These are phyloP conservation scores for Theobroma grandiflorum DNA, from an alignment of 441 rosid genomes.

Conservation along the genomic window DNA sequence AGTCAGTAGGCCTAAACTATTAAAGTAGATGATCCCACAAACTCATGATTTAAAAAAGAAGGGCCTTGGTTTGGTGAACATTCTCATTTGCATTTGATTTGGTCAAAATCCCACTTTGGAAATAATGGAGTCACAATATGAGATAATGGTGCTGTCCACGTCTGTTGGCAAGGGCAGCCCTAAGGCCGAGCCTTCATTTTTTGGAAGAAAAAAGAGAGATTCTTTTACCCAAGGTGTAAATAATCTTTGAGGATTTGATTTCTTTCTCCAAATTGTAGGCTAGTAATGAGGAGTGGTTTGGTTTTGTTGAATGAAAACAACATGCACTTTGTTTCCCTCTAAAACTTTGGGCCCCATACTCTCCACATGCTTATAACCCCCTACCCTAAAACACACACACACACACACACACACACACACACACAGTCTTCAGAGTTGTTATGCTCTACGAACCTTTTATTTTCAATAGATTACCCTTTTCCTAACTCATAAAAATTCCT, in stretches of 20 bases:
- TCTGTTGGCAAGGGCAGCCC: not conserved
- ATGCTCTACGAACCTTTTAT: not conserved
- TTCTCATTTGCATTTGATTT: not conserved
- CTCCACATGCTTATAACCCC: not conserved
- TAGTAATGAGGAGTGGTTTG: not conserved
- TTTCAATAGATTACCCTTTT: not conserved
- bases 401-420: not conserved
- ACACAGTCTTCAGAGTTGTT: conserved; percentile 6
- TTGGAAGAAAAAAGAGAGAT: too few relatives aligned
- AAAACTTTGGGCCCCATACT: conserved; percentile 1
- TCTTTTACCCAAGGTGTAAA: not conserved
- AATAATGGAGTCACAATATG: not conserved
- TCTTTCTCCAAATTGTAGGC: conserved; percentile 1
- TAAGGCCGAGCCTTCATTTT: not conserved
- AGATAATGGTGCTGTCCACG: not conserved
- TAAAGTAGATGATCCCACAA: not conserved
- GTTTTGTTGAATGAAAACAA: conserved; percentile 14
- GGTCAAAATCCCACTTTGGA: not conserved
- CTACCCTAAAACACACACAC: not conserved
- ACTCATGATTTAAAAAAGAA: not conserved
- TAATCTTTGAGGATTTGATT: conserved; percentile 1
- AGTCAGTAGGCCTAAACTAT: conserved; percentile 22
- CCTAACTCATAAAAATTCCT: not conserved
- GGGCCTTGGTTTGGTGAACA: not conserved
- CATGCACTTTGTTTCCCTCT: conserved; percentile 11